Evolutionary conservation across 139 green algal genomes (phyloP), one percentile per base, ranked within the genome.

Genomic region (Ulvella scutata): DNA sequence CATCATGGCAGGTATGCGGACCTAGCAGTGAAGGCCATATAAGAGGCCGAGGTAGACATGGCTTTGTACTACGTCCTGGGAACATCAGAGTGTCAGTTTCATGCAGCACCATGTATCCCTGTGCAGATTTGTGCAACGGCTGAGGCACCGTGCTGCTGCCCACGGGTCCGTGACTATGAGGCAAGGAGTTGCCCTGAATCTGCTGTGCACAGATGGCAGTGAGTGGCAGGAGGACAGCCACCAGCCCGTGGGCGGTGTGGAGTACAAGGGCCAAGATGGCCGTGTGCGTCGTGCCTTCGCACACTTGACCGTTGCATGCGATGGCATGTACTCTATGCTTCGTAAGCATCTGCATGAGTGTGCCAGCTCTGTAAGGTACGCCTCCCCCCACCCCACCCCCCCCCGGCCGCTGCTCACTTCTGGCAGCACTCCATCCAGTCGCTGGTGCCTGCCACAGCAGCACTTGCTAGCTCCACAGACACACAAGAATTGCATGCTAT

Each of bases 241-340:
- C 0, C 77, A 93, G 75, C 81, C 84, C n/a, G 92, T 98, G 75
- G 89, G 78, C n/a, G 94, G 92, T 2, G 92, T 97, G 36, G 39
- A 75, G 17, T 98, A 97, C 87, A 89, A 88, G 72, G 61, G 40
- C 13, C 60, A 31, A 3, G 78, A 89, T 20, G 84, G 85, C 37
- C 29, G 43, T 13, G 80, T 90, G 13, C 79, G 79, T 3, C 72
- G 79, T 9, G 88, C 87, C 3, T 73, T 67, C 0, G 93, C 86
- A 21, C 85, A 93, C 81, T 88, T 98, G 13, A 97, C 90, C 23
- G 86, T 98, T 28, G 92, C 97, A 61, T 98, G 94, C 79, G 93
- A 98, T 79, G 93, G 94, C 78, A 98, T 98, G 92, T 97, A 98
- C 87, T 96, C 89, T 62, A 87, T 81, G 35, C 85, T 99, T 61